These are phyloP conservation scores for Auriscalpium orientale DNA, from an alignment of 768 basidiomycete genomes.

Conservation along the genomic window DNA sequence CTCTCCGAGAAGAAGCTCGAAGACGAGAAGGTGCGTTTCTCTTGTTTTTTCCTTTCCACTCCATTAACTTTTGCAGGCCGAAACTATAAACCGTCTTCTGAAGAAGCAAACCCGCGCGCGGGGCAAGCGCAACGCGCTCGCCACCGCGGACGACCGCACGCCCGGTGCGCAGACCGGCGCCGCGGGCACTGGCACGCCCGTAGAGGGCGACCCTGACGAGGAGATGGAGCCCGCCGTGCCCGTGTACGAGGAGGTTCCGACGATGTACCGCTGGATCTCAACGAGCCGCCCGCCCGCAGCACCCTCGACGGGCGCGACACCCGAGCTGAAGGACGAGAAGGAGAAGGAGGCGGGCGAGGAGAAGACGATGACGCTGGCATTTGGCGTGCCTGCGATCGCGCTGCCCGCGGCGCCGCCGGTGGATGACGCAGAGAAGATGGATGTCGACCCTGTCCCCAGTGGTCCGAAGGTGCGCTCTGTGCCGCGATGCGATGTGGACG, in stretches of 20 bases:
- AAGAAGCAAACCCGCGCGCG: constrained; percentile 75
- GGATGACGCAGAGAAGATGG: constrained; percentile 12
- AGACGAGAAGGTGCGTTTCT: constrained; percentile 62
- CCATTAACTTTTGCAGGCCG: constrained; percentile 38
- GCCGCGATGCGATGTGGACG: constrained; percentile 44
- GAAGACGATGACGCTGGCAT: constrained; percentile 36
- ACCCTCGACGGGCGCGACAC: background rate
- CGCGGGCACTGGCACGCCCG: constrained; percentile 10
- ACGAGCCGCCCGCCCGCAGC: constrained; percentile 29
- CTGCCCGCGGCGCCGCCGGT: constrained; percentile 14
- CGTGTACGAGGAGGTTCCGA: constrained; percentile 28
- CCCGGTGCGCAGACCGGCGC: constrained; percentile 26
- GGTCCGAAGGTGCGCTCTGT: constrained; percentile 5
- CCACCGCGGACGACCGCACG: constrained; percentile 40
- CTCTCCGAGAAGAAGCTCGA: constrained; percentile 77
- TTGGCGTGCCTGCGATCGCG: constrained; percentile 43
- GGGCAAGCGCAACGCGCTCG: constrained; percentile 45
- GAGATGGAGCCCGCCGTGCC: constrained; percentile 27
- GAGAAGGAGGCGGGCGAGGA: constrained; percentile 4
- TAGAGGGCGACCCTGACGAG: constrained; percentile 35
- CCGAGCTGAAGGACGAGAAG: background rate
- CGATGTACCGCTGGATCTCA: constrained; percentile 70
- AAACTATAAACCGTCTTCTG: constrained; percentile 83
- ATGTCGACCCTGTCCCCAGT: constrained; percentile 2
- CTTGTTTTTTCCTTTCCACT: background rate